Evolutionary conservation across 2,329 filamentous ascomycete species (phyloP).

Genomic region (Fusarium virguliforme): DNA sequence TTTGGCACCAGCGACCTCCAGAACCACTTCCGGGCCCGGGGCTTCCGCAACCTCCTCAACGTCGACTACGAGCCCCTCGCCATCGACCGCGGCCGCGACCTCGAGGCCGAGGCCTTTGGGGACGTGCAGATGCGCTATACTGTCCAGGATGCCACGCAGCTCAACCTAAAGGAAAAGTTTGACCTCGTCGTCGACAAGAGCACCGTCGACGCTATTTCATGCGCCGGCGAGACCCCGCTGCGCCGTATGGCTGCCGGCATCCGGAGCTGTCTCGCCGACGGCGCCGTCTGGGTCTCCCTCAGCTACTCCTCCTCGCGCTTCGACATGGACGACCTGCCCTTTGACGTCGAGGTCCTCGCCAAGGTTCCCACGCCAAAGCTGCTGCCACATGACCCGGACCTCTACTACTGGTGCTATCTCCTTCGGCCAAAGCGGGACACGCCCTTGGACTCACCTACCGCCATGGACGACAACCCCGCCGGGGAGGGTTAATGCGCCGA

Average conservation of each 20-base stretch:
- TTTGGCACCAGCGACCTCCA: constrained; percentile 68
- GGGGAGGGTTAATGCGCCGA: constrained; percentile 23
- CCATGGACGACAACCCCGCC: constrained; percentile 21
- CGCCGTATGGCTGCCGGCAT: constrained; percentile 59
- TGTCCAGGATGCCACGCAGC: constrained; percentile 63
- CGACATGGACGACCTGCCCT: constrained; percentile 57
- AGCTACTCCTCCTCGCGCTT: constrained; percentile 65
- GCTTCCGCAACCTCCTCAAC: constrained; percentile 64
- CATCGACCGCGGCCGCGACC: constrained; percentile 59
- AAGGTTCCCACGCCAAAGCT: constrained; percentile 61
- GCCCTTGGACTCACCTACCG: constrained; percentile 17
- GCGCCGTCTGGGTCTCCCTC: constrained; percentile 64
- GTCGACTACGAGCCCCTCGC: constrained; percentile 68
- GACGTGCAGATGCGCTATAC: constrained; percentile 62
- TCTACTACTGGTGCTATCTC: constrained; percentile 64
- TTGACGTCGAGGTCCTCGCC: constrained; percentile 61
- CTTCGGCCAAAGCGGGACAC: constrained; percentile 54
- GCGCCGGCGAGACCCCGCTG: constrained; percentile 59
- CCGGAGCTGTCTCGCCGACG: constrained; percentile 54
- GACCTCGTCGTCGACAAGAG: constrained; percentile 67
- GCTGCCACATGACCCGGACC: constrained; percentile 62
- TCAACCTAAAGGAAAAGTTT: constrained; percentile 53
- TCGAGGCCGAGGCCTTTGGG: constrained; percentile 61
- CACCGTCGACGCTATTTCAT: constrained; percentile 66
- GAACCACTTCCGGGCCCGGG: constrained; percentile 61